A percentile compares a stretch with the other conserved stretches of the same genome.
These are phyloP conservation scores for Pseudogymnoascus sp. DNA, from an alignment of 2,329 filamentous ascomycete genomes.

Conservation along the genomic window DNA sequence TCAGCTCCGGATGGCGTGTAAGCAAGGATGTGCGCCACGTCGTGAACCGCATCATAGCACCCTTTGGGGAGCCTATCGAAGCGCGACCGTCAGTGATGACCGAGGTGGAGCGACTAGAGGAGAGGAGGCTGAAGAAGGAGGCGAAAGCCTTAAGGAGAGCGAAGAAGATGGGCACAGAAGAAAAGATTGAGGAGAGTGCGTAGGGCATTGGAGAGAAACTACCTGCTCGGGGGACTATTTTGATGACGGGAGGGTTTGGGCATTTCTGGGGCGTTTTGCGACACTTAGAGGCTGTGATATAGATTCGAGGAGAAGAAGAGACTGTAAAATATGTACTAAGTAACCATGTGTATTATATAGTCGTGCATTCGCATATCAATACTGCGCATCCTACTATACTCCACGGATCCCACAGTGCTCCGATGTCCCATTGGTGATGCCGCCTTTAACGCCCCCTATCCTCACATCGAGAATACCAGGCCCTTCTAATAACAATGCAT, in stretches of 20 bases:
- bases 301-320: background rate
- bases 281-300: background rate
- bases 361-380: conserved; percentile 6
- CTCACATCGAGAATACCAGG: background rate
- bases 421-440: background rate
- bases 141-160: conserved; percentile 47
- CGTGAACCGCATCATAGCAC: conserved; percentile 65
- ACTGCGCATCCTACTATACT: conserved; percentile 5
- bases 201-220: background rate
- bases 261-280: background rate
- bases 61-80: conserved; percentile 54
- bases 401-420: background rate
- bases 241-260: background rate
- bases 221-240: background rate
- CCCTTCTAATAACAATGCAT: conserved; percentile 12
- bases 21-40: conserved; percentile 63
- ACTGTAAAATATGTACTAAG: conserved; percentile 4
- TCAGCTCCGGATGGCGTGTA: conserved; percentile 56
- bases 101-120: conserved; percentile 49
- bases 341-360: conserved; percentile 5
- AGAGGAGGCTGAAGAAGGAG: conserved; percentile 44
- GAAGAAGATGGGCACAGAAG: conserved; percentile 19
- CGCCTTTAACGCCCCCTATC: background rate
- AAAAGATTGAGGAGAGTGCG: conserved; percentile 21
- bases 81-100: conserved; percentile 58